Base-by-base conservation (phyloP, 2,329 filamentous ascomycete genomes). In the Phaeosphaeria sp. region DNA sequence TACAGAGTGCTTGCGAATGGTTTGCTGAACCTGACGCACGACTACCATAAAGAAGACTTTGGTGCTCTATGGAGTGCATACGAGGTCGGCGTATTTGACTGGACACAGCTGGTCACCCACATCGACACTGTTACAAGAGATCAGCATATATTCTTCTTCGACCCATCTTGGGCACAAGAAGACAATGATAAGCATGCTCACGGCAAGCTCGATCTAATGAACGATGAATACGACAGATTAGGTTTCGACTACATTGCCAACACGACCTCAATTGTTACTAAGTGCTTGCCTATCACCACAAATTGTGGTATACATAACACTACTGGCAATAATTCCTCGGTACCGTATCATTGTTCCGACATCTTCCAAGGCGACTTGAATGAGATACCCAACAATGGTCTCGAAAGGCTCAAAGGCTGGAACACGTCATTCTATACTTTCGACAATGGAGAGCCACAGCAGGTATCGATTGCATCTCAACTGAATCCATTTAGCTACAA, bases 371-470 rank as follows among this genome's bases (percentile, higher is more conserved):
- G 49, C 17, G 36, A 51, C 13, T n/a, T 51, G 36, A 27, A 27
- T 20, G 49, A 51, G 49, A 51, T 51, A 41, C 49, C 49, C 1
- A 13, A 30, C 7, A 51, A 51, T 18, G 49, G 49, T 2, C 6
- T 51, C 13, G 49, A 51, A 25, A 30, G 49, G 6, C 49, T 51
- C 5, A 51, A 43, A 43, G 49, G 49, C 9, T 51, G 49, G 49
- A 51, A 51, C 36, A 51, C 36, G 3, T 25, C 36, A 15, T 51
- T 51, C 21, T 51, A 42, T 17, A 9, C 36, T 23, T 2, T 11
- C 10, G 1, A 43, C 0, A 43, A 42, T 21, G 49, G 17, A 6
- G 1, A 6, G n/a, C 21, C 36, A 10, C 49, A 3, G 13, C 7
- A 25, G 5, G 7, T 43, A 13, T 51, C 49, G 6, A 51, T 51